A percentile compares a stretch with the other conserved stretches of the same genome.
Conservation (phyloP, 1,139 yeast genomes). For the Wickerhamomyces sp. region DNA sequence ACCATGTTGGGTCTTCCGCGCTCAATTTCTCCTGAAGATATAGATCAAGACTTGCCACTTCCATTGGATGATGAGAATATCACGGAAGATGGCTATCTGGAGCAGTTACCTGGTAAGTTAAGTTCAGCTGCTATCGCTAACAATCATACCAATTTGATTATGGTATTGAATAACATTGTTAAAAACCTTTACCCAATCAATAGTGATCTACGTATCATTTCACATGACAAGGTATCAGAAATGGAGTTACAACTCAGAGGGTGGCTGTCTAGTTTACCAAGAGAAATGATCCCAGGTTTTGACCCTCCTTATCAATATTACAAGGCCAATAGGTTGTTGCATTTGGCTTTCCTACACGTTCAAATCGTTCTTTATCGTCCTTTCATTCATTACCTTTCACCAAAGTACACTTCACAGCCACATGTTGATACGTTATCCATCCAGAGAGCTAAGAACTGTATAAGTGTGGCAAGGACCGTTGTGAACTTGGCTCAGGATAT, state of each 20-base stretch:
- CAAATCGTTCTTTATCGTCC: conserved; percentile 87
- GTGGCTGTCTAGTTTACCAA: conserved; percentile 75
- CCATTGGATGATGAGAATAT: conserved; percentile 87
- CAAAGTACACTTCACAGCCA: conserved; percentile 30
- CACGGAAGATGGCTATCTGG: conserved; percentile 44
- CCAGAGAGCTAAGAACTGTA: conserved; percentile 80
- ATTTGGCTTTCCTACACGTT: conserved; percentile 76
- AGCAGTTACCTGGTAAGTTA: conserved; percentile 38
- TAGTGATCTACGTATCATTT: conserved; percentile 27
- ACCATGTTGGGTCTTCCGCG: conserved; percentile 87
- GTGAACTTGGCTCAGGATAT: conserved; percentile 81
- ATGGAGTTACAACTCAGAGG: conserved; percentile 67
- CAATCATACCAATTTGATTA: conserved; percentile 72
- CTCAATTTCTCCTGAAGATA: conserved; percentile 66
- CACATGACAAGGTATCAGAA: conserved; percentile 57
- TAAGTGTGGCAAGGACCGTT: conserved; percentile 79
- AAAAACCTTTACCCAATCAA: conserved; percentile 54
- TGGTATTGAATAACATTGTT: conserved; percentile 53
- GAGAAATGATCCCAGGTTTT: conserved; percentile 66
- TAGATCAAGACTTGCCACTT: conserved; percentile 82
- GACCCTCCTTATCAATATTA: conserved; percentile 62
- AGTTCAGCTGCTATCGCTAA: conserved; percentile 83
- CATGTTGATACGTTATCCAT: conserved; percentile 46
- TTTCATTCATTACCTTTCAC: conserved; percentile 75
- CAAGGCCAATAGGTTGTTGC: conserved; percentile 73